Percentiles rank a stretch among this genome's conserved stretches.
Evolutionary conservation across 2,329 filamentous ascomycete genomes (phyloP).

Genomic region (Trichoderma afroharzianum): DNA sequence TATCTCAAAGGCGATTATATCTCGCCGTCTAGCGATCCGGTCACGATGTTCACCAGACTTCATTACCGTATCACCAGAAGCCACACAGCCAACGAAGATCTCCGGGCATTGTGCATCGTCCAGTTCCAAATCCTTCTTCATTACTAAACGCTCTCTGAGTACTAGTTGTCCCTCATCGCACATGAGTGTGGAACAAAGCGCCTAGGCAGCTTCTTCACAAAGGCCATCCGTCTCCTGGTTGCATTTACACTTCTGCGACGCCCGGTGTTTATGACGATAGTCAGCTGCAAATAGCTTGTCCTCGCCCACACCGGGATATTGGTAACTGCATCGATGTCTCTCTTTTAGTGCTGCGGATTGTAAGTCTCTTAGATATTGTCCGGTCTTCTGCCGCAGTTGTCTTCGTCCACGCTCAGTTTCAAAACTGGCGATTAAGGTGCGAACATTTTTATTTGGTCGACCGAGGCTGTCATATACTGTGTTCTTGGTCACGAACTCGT

Average conservation of each 20-base stretch:
- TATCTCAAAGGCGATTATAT: neutral
- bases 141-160: neutral
- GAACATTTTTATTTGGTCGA: neutral
- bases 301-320: neutral
- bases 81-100: neutral
- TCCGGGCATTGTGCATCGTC: neutral
- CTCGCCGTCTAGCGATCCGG: neutral
- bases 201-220: neutral
- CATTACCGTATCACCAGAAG: neutral
- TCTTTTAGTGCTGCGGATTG: neutral
- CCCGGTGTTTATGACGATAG: neutral
- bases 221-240: neutral
- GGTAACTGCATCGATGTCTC: neutral
- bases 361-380: neutral
- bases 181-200: neutral
- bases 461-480: neutral
- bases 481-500: neutral
- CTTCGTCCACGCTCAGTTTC: neutral
- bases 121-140: neutral
- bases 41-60: neutral
- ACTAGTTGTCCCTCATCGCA: neutral
- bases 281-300: neutral
- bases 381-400: neutral
- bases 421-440: neutral
- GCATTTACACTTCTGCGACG: neutral